phyloP scores from a whole-genome alignment of 306 rosid genomes.

The Boehmeria nivea region DNA sequence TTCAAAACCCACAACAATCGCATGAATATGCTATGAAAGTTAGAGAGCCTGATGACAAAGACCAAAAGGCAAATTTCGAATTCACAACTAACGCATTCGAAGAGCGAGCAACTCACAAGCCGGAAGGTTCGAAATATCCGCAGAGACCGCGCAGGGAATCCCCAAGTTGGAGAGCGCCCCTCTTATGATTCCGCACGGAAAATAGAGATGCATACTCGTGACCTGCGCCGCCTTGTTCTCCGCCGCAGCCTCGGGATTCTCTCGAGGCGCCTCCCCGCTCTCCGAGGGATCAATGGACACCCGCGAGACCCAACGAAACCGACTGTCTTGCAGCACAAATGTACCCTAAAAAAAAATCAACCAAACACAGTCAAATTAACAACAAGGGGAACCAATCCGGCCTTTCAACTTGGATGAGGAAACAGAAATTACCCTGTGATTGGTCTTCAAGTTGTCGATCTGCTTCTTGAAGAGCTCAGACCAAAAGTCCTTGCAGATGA shows the following conservation, averaged over 20 bases:
- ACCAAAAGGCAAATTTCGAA: too few species aligned
- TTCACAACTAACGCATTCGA: neutral
- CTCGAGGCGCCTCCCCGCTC: slow-evolving; percentile 44
- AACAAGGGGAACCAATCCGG: neutral
- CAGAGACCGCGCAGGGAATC: slow-evolving; percentile 93
- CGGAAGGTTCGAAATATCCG: slow-evolving; percentile 82
- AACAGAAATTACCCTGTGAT: slow-evolving; percentile 57
- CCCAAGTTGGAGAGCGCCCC: slow-evolving; percentile 98
- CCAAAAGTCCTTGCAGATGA: slow-evolving; percentile 99
- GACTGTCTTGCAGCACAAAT: slow-evolving; percentile 90
- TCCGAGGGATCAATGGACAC: slow-evolving; percentile 63
- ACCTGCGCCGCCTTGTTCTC: slow-evolving; percentile 64
- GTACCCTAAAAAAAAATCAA: slow-evolving; percentile 62
- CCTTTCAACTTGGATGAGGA: neutral
- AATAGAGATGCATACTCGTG: slow-evolving; percentile 89
- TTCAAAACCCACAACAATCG: too few species aligned
- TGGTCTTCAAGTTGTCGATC: slow-evolving; percentile 94
- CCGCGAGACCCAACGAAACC: slow-evolving; percentile 81
- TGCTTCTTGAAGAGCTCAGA: slow-evolving; percentile 98
- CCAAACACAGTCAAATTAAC: slow-evolving; percentile 3
- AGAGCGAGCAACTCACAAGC: slow-evolving; percentile 62
- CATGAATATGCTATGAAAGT: too few species aligned
- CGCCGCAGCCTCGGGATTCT: slow-evolving; percentile 36
- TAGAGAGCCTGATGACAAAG: too few species aligned
- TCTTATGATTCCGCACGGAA: slow-evolving; percentile 92